Percentiles rank a stretch among this genome's conserved stretches.
These are phyloP conservation scores for Suillus luteus DNA, from an alignment of 768 basidiomycete genomes.

Conservation along the genomic window DNA sequence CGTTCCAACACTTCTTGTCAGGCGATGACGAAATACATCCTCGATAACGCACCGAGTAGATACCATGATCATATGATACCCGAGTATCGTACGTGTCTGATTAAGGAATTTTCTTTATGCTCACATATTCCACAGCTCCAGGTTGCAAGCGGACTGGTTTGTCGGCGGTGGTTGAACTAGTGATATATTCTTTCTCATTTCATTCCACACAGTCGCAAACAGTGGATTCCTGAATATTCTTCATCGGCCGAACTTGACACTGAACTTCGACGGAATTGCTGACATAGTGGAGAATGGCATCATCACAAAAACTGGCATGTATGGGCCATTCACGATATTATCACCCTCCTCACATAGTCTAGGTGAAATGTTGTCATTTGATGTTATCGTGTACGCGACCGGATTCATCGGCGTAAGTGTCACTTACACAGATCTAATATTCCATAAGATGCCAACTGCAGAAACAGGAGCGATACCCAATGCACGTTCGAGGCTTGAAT, in stretches of 20 bases:
- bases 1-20: slow-evolving; percentile 22
- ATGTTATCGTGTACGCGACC: slow-evolving; percentile 37
- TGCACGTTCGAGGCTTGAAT: slow-evolving; percentile 27
- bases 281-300: slow-evolving; percentile 23
- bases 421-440: neutral
- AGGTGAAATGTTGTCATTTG: slow-evolving; percentile 33
- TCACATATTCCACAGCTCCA: slow-evolving; percentile 39
- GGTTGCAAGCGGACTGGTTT: slow-evolving; percentile 57
- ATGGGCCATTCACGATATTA: neutral
- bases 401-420: slow-evolving; percentile 33
- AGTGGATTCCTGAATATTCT: slow-evolving; percentile 28
- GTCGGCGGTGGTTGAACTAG: neutral
- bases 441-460: neutral
- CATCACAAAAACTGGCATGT: slow-evolving; percentile 27
- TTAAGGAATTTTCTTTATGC: neutral
- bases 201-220: slow-evolving; percentile 24
- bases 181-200: neutral
- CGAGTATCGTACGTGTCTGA: slow-evolving; percentile 44
- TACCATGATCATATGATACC: slow-evolving; percentile 51
- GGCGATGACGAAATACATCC: slow-evolving; percentile 49
- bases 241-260: slow-evolving; percentile 25
- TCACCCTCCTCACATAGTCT: neutral
- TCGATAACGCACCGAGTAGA: slow-evolving; percentile 48
- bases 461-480: slow-evolving; percentile 23
- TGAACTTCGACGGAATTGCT: slow-evolving; percentile 28